phyloP scores from a whole-genome alignment of 2,329 filamentous ascomycete species.

The Hymenoscyphus fraxineus region DNA sequence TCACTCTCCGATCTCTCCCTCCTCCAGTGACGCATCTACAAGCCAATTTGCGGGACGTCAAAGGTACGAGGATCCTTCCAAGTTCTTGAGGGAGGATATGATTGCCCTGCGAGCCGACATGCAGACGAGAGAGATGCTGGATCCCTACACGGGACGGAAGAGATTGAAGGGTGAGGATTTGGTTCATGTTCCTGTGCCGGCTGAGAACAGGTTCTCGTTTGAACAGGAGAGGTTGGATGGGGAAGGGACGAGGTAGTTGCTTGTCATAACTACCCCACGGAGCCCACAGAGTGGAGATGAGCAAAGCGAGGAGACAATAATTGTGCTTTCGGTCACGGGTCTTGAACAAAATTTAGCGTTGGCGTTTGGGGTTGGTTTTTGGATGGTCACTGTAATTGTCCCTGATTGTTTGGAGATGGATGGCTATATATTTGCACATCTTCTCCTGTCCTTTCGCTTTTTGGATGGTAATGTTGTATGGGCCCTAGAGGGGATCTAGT shows the following conservation, averaged over 20 bases:
- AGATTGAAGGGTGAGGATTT: slow-evolving; percentile 26
- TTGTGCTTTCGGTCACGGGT: background rate
- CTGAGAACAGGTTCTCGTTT: slow-evolving; percentile 27
- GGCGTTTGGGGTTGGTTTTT: slow-evolving; percentile 8
- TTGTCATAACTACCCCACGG: background rate
- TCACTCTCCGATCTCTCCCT: background rate
- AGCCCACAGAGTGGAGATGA: background rate
- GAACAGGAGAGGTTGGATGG: slow-evolving; percentile 27
- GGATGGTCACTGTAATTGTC: background rate
- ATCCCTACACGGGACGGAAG: slow-evolving; percentile 20
- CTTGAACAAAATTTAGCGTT: slow-evolving; percentile 14
- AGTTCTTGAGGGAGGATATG: slow-evolving; percentile 21
- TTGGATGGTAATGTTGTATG: background rate
- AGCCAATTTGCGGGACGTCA: background rate
- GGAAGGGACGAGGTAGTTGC: slow-evolving; percentile 7
- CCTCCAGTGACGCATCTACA: background rate
- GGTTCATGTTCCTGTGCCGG: slow-evolving; percentile 27
- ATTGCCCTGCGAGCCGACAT: slow-evolving; percentile 14
- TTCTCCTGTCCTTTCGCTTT: background rate
- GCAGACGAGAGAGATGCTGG: slow-evolving; percentile 15
- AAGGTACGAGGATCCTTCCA: slow-evolving; percentile 13
- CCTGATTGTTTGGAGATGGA: background rate
- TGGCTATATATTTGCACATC: background rate
- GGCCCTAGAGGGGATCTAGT: background rate
- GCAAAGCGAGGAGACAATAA: background rate